Evolutionary conservation across 2,329 filamentous ascomycete genomes (phyloP).

Genomic region (Neonectria coccinea): DNA sequence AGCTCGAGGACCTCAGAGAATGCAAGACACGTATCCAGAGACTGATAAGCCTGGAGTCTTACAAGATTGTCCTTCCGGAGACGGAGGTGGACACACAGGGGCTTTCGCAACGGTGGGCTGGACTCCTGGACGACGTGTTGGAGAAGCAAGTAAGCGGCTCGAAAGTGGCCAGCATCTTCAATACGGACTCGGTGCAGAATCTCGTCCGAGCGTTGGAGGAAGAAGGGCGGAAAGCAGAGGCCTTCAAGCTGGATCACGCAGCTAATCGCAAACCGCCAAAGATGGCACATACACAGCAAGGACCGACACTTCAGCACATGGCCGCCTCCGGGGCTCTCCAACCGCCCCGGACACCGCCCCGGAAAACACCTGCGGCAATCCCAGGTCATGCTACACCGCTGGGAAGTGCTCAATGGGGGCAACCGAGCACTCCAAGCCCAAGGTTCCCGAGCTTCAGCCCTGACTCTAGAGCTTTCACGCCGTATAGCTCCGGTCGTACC

Average conservation of each 20-base stretch:
- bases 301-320: slow-evolving; percentile 19
- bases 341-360: slow-evolving; percentile 22
- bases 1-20: slow-evolving; percentile 24
- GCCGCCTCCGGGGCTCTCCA: slow-evolving; percentile 25
- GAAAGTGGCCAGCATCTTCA: slow-evolving; percentile 22
- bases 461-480: slow-evolving; percentile 12
- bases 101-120: slow-evolving; percentile 36
- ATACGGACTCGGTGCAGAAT: slow-evolving; percentile 15
- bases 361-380: slow-evolving; percentile 31
- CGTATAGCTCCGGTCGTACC: slow-evolving; percentile 18
- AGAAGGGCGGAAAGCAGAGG: slow-evolving; percentile 15
- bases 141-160: slow-evolving; percentile 16
- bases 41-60: slow-evolving; percentile 25
- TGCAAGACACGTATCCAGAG: slow-evolving; percentile 31
- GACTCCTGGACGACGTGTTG: slow-evolving; percentile 35
- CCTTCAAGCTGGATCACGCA: slow-evolving; percentile 15
- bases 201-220: slow-evolving; percentile 13
- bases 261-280: background rate
- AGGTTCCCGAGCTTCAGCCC: background rate
- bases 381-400: slow-evolving; percentile 24
- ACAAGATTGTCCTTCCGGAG: slow-evolving; percentile 36
- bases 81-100: slow-evolving; percentile 25
- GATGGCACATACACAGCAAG: background rate
- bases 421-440: background rate
- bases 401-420: slow-evolving; percentile 1